A percentile compares a stretch with the other conserved stretches of the same genome.
Conservation (phyloP, 129 eudicot genomes). For the Pittosporum tobira region DNA sequence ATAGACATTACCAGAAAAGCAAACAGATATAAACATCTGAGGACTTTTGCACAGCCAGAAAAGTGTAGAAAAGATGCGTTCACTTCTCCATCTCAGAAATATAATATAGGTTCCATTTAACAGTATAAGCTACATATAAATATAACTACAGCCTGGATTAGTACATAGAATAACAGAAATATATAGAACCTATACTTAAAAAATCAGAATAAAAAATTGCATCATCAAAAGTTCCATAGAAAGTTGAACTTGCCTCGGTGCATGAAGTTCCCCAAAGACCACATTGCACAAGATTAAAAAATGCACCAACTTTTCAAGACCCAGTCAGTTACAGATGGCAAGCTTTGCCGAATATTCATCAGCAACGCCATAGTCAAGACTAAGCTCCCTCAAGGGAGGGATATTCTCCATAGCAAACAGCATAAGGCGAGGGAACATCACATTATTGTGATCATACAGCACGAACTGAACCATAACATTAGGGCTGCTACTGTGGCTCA, state of each 20-base stretch:
- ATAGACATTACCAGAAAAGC: neutral
- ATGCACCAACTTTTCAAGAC: conserved; percentile 7
- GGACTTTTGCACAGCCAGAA: conserved; percentile 2
- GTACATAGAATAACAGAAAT: neutral
- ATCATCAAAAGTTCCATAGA: neutral
- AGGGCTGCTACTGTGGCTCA: conserved; percentile 65
- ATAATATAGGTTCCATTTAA: conserved; percentile 3
- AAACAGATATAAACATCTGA: neutral
- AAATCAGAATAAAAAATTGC: neutral
- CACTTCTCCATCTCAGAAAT: conserved; percentile 7
- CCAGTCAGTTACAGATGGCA: conserved; percentile 53
- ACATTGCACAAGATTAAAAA: conserved; percentile 15
- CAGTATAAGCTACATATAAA: conserved; percentile 2
- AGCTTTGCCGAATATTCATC: conserved; percentile 51
- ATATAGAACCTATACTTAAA: neutral
- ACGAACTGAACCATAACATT: conserved; percentile 73
- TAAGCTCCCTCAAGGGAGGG: conserved; percentile 77
- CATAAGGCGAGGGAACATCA: conserved; percentile 67
- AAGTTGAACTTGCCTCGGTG: conserved; percentile 26
- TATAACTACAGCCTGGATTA: neutral
- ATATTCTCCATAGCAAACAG: conserved; percentile 69
- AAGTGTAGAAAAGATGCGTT: neutral
- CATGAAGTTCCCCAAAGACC: conserved; percentile 16
- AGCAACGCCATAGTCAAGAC: conserved; percentile 68
- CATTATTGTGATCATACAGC: conserved; percentile 54